Base-by-base conservation (phyloP, 371 early-diverging fungal genomes). In the Syncephalastrum racemosum region DNA sequence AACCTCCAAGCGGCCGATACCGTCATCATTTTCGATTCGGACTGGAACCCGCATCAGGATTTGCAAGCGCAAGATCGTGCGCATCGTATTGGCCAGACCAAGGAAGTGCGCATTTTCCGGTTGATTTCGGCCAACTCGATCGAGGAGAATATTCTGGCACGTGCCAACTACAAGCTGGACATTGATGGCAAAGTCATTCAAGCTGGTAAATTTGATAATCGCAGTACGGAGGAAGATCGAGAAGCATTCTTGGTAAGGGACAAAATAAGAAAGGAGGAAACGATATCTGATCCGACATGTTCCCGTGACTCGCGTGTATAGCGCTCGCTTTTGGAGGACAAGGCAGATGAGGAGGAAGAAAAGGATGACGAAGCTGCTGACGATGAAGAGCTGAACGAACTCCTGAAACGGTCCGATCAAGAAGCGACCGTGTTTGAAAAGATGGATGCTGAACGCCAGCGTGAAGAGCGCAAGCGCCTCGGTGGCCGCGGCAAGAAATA, bases 11-110 rank as follows among this genome's bases (percentile, higher is more conserved):
- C 98, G 2, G 99, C 99, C 7, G 99, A 99, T 69, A 99, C 99
- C 4, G 99, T 99, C 31, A 90, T 99, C 51, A 93, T 99, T 65
- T 99, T 96, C 67, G 99, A 99, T 72, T 93, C 94, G n/a, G 99
- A 99, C 71, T 99, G 99, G 87, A 99, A 99, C 68, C 99, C 99
- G 19, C 96, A 97, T 64, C 95, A 94, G 64, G 99, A 99, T 79
- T 77, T 98, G 39, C 99, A 99, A 81, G 99, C 99, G 4, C 99
- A 98, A 75, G 99, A 99, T 77, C 95, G 99, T 77, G 99, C 99
- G 1, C 99, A 99, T 82, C 92, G 99, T 77, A 99, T 99, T 64
- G 99, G 99, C n/a, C 99, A 99, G 78, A 99, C 91, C 18, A 97
- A 96, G 62, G 99, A 99, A 78, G 99, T 99, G 23, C 89, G 94